Evolutionary conservation across 2,329 filamentous ascomycete genomes (phyloP).

Genomic region (Exophiala bonariae): DNA sequence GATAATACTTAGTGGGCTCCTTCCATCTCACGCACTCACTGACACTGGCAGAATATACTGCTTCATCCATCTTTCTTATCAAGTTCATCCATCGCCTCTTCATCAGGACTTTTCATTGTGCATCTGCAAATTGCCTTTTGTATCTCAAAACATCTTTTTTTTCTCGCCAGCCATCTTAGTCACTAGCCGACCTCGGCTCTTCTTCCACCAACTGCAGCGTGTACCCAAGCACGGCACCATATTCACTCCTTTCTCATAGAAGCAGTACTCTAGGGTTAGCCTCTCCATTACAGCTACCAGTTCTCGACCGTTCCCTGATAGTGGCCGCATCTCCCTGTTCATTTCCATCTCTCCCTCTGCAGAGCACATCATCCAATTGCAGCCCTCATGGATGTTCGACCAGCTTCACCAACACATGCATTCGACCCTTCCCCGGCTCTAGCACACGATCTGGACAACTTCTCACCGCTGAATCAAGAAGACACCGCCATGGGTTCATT

Average conservation of each 20-base stretch:
- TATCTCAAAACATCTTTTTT: neutral
- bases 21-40: no score
- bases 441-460: conserved; percentile 23
- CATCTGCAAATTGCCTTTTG: no score
- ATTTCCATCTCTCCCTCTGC: no score
- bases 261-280: neutral
- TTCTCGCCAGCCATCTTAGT: neutral
- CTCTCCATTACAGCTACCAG: neutral
- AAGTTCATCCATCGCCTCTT: no score
- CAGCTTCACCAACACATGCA: conserved; percentile 24
- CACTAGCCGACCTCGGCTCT: neutral
- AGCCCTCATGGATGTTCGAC: conserved; percentile 17
- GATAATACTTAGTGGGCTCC: no score
- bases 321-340: no score
- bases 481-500: conserved; percentile 1
- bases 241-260: conserved; percentile 3
- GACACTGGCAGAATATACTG: no score
- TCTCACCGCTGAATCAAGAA: conserved; percentile 21
- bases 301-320: neutral
- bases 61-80: no score
- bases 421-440: conserved; percentile 28
- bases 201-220: no score
- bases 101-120: no score
- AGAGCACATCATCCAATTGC: no score
- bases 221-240: neutral